These are phyloP conservation scores for Podospora comata DNA, from an alignment of 495 filamentous ascomycete genomes.

Conservation along the genomic window DNA sequence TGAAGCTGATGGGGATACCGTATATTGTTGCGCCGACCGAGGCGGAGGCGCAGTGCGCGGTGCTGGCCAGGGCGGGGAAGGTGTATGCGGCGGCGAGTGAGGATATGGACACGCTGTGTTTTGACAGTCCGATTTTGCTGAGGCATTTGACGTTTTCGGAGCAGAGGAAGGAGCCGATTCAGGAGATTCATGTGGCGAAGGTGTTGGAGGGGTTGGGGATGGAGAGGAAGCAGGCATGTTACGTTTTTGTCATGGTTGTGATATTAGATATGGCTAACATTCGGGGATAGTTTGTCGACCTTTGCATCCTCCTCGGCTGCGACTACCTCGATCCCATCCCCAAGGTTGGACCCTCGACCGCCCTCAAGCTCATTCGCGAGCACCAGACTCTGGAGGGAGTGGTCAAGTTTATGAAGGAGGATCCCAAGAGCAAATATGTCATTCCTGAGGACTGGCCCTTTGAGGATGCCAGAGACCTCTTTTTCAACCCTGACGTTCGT, in stretches of 20 bases:
- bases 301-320: conserved; percentile 96
- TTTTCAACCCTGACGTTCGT: conserved; percentile 85
- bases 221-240: conserved; percentile 72
- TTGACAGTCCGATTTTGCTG: conserved; percentile 84
- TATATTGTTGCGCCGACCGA: conserved; percentile 95
- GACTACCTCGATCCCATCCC: conserved; percentile 97
- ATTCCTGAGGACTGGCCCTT: conserved; percentile 93
- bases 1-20: conserved; percentile 93
- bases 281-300: conserved; percentile 75
- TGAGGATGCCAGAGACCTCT: conserved; percentile 84
- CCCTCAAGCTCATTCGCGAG: conserved; percentile 88
- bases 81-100: conserved; percentile 95
- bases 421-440: conserved; percentile 71
- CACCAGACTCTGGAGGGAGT: conserved; percentile 84
- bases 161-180: conserved; percentile 94
- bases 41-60: conserved; percentile 94
- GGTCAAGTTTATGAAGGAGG: conserved; percentile 70
- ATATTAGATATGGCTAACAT: background rate
- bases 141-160: conserved; percentile 95
- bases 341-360: conserved; percentile 86
- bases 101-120: conserved; percentile 99
- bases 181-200: conserved; percentile 83
- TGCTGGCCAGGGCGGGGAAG: conserved; percentile 84
- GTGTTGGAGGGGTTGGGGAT: conserved; percentile 81
- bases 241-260: background rate